Percentiles rank a stretch among this genome's conserved stretches.
Evolutionary conservation across 2,329 filamentous ascomycete species (phyloP).

Genomic region (Mollisiaceae sp.): DNA sequence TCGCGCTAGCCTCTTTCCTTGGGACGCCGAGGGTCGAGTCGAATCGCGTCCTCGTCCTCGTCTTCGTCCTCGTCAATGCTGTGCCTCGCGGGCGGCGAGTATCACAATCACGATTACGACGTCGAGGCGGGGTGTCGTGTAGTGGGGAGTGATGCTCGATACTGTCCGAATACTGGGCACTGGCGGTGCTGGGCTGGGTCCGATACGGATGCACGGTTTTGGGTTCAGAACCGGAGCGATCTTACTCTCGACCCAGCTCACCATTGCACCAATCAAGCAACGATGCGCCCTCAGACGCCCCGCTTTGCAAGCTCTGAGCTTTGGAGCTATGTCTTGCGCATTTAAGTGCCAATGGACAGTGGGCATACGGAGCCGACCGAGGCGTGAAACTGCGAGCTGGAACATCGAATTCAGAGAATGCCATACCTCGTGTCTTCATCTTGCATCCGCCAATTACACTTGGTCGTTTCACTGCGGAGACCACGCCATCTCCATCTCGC

Average conservation of each 20-base stretch:
- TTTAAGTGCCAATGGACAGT: not conserved
- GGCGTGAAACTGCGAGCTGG: not conserved
- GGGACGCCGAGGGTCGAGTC: not conserved
- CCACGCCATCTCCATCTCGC: not conserved
- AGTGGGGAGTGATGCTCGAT: not conserved
- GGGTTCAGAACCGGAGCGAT: not conserved
- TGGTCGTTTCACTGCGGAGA: not conserved
- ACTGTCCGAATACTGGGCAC: too few species aligned
- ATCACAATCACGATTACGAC: too few species aligned
- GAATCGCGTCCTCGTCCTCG: not conserved
- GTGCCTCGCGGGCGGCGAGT: not conserved
- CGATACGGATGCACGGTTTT: too few species aligned
- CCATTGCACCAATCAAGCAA: too few species aligned
- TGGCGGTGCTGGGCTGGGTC: too few species aligned
- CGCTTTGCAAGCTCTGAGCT: not conserved
- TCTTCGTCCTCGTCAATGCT: too few species aligned
- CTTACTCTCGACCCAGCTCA: not conserved
- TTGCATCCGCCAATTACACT: not conserved
- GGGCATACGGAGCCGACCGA: not conserved
- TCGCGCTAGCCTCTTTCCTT: not conserved
- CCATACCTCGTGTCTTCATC: not conserved
- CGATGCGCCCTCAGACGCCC: not conserved
- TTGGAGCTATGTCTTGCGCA: not conserved
- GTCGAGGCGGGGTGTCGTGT: not conserved
- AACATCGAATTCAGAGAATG: constrained; percentile 7